phyloP scores from a whole-genome alignment of 352 stramenopile genomes.

The Globisporangium uncinulatum region DNA sequence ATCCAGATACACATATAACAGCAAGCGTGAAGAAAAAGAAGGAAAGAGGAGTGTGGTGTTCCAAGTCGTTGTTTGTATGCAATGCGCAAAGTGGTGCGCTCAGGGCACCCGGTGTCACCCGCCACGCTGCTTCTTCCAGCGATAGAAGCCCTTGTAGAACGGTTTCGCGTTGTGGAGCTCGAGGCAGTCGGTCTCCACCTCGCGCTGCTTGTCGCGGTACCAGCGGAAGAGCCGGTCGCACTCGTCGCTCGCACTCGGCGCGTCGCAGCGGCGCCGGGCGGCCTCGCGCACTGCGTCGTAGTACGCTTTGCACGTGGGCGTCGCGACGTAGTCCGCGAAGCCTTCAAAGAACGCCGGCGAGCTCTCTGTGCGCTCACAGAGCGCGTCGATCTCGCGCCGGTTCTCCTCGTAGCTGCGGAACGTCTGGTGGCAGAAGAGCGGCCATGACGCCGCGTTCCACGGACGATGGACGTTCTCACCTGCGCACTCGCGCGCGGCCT shows the following conservation, averaged over 20 bases:
- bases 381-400: conserved; percentile 35
- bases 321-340: conserved; percentile 48
- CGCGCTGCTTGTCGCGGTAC: conserved; percentile 32
- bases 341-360: conserved; percentile 58
- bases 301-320: conserved; percentile 51
- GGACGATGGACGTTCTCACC: conserved; percentile 29
- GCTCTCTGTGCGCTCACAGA: conserved; percentile 33
- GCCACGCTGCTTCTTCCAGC: conserved; percentile 7
- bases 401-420: conserved; percentile 45
- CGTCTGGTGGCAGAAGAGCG: conserved; percentile 52
- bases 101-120: too few species aligned
- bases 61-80: too few species aligned
- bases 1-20: too few species aligned
- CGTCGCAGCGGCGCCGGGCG: conserved; percentile 19
- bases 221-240: conserved; percentile 46
- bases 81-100: too few species aligned
- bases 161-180: conserved; percentile 23
- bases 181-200: conserved; percentile 48
- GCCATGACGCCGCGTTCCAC: conserved; percentile 40
- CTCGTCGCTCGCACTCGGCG: neutral
- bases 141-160: conserved; percentile 18
- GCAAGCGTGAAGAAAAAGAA: too few species aligned
- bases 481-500: conserved; percentile 37
- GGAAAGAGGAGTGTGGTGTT: too few species aligned
- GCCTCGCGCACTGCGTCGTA: conserved; percentile 43